Base-by-base conservation (phyloP, 306 rosid genomes). In the Oemleria cerasiformis region DNA sequence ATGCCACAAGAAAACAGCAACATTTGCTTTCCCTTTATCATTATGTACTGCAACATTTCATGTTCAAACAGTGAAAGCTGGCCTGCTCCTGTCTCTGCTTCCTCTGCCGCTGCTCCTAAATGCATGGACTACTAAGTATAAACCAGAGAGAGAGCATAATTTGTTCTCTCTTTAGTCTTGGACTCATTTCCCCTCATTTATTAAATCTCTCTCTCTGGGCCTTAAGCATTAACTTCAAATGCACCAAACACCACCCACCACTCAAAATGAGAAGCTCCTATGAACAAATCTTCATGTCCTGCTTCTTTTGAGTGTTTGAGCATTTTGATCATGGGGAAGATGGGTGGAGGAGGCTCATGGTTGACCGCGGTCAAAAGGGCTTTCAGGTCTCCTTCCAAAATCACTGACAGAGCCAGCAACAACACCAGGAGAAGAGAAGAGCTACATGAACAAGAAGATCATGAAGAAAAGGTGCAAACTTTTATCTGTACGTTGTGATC, bases 311-410 rank as follows among this genome's bases (percentile, higher is more conserved):
- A 61, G 19, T 6, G 6, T 20, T 45, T 30, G 15, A 61, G 20
- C 25, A 30, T n/a, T 75, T 58, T 70, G 36, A 30, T 2, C 50
- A 84, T 84, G 86, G 91, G 84, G 83, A 86, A 86, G 76, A 67
- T 23, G 36, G 36, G 36, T 25, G 80, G 81, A 65, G 74, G 77
- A 64, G 64, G 83, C 77, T 86, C 88, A 9, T 86, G 91, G 91
- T 61, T 84, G 60, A 81, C 74, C 13, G 78, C 53, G 4, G 83
- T 86, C 23, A 86, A 79, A 65, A 84, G 86, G 81, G 91, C 85
- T 65, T 81, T 86, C 78, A 54, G 86, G 53, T 84, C 86, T 68
- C 82, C 91, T 39, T 74, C 74, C n/a, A 86, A 79, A 66, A 82
- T 1, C 36, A 2, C 36, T 3, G 36, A 30, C 36, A 3, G 9